These are phyloP conservation scores for Chlorella sorokiniana DNA, from an alignment of 139 green algal species.

Conservation along the genomic window DNA sequence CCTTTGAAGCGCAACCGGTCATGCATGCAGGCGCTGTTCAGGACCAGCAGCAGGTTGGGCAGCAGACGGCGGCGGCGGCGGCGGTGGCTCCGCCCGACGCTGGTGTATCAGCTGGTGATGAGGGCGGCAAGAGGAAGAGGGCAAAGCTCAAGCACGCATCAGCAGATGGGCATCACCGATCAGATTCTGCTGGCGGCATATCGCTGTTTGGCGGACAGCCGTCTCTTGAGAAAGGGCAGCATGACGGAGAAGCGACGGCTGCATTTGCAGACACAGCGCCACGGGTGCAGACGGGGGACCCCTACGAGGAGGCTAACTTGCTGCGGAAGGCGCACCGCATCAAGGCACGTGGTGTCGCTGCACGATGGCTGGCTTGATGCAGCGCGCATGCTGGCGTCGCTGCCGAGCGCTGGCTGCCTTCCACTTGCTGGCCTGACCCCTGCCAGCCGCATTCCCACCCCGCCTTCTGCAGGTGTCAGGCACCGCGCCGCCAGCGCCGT, in stretches of 20 bases:
- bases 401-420: not conserved
- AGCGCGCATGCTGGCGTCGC: slow-evolving; percentile 37
- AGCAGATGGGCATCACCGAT: not conserved
- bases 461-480: slow-evolving; percentile 25
- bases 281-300: slow-evolving; percentile 52
- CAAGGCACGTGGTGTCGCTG: slow-evolving; percentile 52
- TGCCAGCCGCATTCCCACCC: not conserved
- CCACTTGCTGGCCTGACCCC: not conserved
- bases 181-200: slow-evolving; percentile 3
- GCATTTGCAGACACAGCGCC: slow-evolving; percentile 38
- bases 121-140: slow-evolving; percentile 16
- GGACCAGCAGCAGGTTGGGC: too few relatives aligned
- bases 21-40: too few relatives aligned
- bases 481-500: slow-evolving; percentile 3
- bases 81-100: too few relatives aligned
- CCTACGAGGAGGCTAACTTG: slow-evolving; percentile 68
- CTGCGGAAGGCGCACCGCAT: slow-evolving; percentile 73
- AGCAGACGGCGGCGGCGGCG: too few relatives aligned
- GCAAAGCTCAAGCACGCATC: slow-evolving; percentile 6
- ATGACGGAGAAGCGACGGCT: not conserved
- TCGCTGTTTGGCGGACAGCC: slow-evolving; percentile 34
- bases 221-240: not conserved
- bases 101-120: not conserved
- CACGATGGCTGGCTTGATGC: not conserved
- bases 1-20: too few relatives aligned